Evolutionary conservation across 148 eudicot genomes (phyloP), one percentile per base, ranked within the genome.

Genomic region (Chenopodium formosanum): DNA sequence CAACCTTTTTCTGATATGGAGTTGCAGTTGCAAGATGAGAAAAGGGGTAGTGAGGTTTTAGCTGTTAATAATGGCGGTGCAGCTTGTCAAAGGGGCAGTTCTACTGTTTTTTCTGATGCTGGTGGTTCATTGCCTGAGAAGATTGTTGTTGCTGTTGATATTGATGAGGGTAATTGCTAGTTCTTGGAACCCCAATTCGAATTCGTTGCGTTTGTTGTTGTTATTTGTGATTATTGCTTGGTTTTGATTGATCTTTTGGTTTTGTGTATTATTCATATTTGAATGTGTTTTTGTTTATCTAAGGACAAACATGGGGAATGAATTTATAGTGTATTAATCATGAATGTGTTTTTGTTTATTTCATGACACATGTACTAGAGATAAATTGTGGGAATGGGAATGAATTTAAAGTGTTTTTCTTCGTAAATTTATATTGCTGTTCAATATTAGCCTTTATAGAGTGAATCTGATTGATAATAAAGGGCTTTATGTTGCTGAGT

Each of bases 121-220:
- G 67, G 79, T 29, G 79, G 82, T 31, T 75, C 85, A 29, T 83
- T 80, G 70, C 88, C 82, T 77, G 89, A 87, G 71, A 89, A 90
- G 76, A 23, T 92, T 67, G 87, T 80, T 52, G 91, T 94, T 78
- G 97, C 97, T 77, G 97, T 94, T 85, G 97, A 94, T 82, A 93
- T 94, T 75, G 97, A 94, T 82, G 97, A 94, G 86, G 97, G 97
- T 94, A 89, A 27, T n/a, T 64, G 32, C 23, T 13, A 7, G 12
- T 34, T 46, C 32, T 31, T 7, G 46, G 62, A 56, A 56, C 4
- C 22, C 7, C 1, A 56, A 2, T 31, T 12, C 29, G 58, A 64
- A 11, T 68, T 48, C 2, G 0, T 81, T 58, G n/a, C 60, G 1
- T 79, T 73, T 2, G 8, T 73, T 79, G 52, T 9, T 66, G 20